phyloP scores from a whole-genome alignment of 1,139 yeast species.

The Blastobotrys malaysiensis region DNA sequence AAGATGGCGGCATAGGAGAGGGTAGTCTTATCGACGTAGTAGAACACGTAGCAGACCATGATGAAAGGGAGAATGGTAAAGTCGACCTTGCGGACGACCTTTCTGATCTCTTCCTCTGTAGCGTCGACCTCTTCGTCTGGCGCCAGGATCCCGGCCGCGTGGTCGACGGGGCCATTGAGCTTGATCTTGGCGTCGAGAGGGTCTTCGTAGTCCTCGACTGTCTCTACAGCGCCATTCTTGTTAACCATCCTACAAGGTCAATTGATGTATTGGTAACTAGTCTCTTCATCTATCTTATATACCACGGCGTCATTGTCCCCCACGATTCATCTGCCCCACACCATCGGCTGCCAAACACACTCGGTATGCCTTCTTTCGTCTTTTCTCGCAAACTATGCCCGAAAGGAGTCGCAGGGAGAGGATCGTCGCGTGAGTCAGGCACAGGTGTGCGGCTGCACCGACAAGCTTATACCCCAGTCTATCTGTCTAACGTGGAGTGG shows the following conservation, averaged over 20 bases:
- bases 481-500: too few relatives aligned
- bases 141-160: conserved; percentile 3
- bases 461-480: too few relatives aligned
- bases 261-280: neutral
- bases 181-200: neutral
- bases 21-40: conserved; percentile 59
- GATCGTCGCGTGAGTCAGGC: neutral
- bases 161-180: neutral
- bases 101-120: conserved; percentile 27
- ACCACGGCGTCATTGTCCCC: too few relatives aligned
- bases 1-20: conserved; percentile 56
- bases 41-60: conserved; percentile 50
- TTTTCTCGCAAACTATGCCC: neutral
- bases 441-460: neutral
- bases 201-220: neutral
- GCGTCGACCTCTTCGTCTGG: conserved; percentile 10
- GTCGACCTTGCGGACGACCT: conserved; percentile 45
- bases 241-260: neutral
- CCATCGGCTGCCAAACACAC: neutral
- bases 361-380: too few relatives aligned
- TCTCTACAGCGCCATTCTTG: neutral
- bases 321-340: neutral
- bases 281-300: too few relatives aligned
- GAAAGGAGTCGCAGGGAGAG: neutral
- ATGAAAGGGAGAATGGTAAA: conserved; percentile 48